Conservation (phyloP, 768 basidiomycete species). For the Rhodotorula paludigena region DNA sequence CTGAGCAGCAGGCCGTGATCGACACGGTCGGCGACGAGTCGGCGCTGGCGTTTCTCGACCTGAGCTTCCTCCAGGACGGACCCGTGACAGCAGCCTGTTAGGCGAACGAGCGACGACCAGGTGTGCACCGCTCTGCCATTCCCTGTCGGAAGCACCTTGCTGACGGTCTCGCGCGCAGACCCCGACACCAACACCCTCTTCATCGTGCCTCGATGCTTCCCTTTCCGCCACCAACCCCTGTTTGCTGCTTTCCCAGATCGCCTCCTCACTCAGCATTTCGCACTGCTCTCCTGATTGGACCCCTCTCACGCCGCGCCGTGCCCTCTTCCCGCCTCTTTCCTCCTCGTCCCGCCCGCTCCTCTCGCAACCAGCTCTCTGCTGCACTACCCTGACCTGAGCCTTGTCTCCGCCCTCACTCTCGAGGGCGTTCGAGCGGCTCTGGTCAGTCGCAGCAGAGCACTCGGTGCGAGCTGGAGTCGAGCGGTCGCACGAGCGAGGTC, state of each 20-base stretch:
- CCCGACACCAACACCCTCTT: slow-evolving; percentile 22
- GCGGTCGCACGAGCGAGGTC: neutral
- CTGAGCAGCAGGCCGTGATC: neutral
- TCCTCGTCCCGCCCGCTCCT: neutral
- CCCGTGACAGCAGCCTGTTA: neutral
- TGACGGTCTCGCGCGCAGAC: slow-evolving; percentile 1
- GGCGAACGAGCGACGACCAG: neutral
- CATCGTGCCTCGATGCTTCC: neutral
- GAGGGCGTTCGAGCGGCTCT: slow-evolving; percentile 14
- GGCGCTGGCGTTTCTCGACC: slow-evolving; percentile 14
- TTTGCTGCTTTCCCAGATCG: no score
- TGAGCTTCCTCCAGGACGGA: slow-evolving; percentile 10
- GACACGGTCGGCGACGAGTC: neutral
- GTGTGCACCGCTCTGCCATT: neutral
- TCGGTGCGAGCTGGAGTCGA: neutral
- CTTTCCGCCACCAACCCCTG: no score
- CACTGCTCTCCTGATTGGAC: slow-evolving; percentile 2
- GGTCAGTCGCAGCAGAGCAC: neutral
- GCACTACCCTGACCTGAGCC: neutral
- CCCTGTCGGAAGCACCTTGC: no score
- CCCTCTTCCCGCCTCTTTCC: neutral
- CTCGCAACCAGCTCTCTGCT: neutral
- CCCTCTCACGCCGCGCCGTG: neutral
- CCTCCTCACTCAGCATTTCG: neutral
- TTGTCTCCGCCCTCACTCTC: slow-evolving; percentile 7